Conservation (phyloP, 148 eudicot genomes). For the Diospyros lotus region DNA sequence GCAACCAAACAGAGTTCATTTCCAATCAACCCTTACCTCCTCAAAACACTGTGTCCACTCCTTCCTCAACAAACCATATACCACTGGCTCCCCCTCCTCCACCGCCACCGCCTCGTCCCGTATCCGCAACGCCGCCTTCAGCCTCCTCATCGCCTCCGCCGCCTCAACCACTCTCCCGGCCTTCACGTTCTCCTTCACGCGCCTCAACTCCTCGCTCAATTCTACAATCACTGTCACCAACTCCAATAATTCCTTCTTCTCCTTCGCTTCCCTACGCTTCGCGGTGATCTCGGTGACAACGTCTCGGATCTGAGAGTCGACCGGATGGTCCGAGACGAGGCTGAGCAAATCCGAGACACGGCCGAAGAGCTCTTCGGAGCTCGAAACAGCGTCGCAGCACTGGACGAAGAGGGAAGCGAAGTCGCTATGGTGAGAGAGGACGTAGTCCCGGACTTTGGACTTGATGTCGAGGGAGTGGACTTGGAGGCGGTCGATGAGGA, state of each 20-base stretch:
- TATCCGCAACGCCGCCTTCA: constrained; percentile 55
- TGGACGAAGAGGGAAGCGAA: constrained; percentile 63
- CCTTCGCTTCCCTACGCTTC: constrained; percentile 37
- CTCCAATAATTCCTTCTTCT: constrained; percentile 44
- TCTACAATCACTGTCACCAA: constrained; percentile 43
- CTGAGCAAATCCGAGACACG: constrained; percentile 36
- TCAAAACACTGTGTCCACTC: constrained; percentile 77
- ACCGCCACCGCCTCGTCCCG: constrained; percentile 29
- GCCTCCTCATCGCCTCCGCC: constrained; percentile 40
- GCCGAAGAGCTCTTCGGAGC: constrained; percentile 35
- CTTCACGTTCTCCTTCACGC: constrained; percentile 33
- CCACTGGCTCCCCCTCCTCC: constrained; percentile 50
- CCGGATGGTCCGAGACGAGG: constrained; percentile 25
- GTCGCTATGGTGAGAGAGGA: constrained; percentile 55
- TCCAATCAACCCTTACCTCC: constrained; percentile 36
- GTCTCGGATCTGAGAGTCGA: constrained; percentile 33
- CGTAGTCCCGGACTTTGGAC: constrained; percentile 58
- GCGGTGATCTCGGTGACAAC: constrained; percentile 35
- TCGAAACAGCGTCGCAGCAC: constrained; percentile 44
- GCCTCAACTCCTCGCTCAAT: constrained; percentile 34
- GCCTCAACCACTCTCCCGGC: constrained; percentile 62
- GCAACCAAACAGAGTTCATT: constrained; percentile 1
- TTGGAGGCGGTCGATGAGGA: constrained; percentile 66
- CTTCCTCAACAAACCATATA: constrained; percentile 57
- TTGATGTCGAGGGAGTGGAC: constrained; percentile 64